Percentiles rank a stretch among this genome's conserved stretches.
Conservation (phyloP, 2,329 filamentous ascomycete species). For the Nigrospora osmanthi region DNA sequence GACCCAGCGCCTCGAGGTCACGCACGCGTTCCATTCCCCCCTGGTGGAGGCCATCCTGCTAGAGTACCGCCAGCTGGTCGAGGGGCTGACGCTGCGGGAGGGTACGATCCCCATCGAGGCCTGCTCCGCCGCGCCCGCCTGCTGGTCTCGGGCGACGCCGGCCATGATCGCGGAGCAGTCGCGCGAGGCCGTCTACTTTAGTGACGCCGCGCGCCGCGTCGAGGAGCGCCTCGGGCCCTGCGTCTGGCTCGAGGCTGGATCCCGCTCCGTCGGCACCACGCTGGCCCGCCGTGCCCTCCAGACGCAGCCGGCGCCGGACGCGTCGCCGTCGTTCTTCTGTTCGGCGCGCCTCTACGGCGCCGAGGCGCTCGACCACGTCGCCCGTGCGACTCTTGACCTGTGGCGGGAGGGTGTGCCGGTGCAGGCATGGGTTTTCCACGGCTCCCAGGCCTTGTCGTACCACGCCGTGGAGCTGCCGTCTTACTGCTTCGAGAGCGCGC, state of each 20-base stretch:
- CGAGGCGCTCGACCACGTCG: slow-evolving; percentile 1
- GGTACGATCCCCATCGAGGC: slow-evolving; percentile 4
- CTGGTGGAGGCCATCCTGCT: slow-evolving; percentile 3
- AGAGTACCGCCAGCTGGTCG: background rate
- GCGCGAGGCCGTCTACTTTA: slow-evolving; percentile 8
- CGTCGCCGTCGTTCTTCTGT: background rate
- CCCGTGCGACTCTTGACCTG: slow-evolving; percentile 2
- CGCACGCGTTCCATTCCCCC: slow-evolving; percentile 8
- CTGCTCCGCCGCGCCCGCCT: background rate
- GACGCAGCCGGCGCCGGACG: background rate
- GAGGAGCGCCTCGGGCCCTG: background rate
- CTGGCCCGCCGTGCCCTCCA: slow-evolving; percentile 6
- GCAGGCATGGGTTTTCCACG: slow-evolving; percentile 4
- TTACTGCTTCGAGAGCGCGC: background rate
- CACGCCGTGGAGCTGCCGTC: background rate
- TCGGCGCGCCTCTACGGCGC: background rate
- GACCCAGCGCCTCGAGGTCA: slow-evolving; percentile 5
- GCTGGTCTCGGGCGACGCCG: slow-evolving; percentile 1
- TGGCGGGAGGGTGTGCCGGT: slow-evolving; percentile 2
- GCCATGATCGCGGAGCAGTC: slow-evolving; percentile 6
- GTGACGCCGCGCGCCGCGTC: slow-evolving; percentile 6
- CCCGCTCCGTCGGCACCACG: slow-evolving; percentile 6
- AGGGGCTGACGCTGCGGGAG: slow-evolving; percentile 1
- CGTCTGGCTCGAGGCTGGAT: slow-evolving; percentile 9
- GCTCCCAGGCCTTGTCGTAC: background rate